Conservation (phyloP, 225 moss, liverwort and hornwort species). For the Climacium dendroides region DNA sequence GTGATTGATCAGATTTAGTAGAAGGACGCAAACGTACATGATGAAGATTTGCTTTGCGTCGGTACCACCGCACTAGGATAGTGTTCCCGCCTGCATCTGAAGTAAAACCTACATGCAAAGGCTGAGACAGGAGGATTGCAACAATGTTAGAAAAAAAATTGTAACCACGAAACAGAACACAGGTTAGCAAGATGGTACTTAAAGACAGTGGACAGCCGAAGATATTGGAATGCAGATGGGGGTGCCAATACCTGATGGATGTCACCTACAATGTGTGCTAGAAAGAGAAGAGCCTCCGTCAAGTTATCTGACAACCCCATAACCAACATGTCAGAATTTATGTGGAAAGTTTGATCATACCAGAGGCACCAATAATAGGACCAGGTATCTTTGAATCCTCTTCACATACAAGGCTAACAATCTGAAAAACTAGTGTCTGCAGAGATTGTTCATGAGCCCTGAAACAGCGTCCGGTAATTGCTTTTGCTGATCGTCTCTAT, state of each 20-base stretch:
- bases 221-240: background rate
- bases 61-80: slow-evolving; percentile 65
- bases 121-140: slow-evolving; percentile 24
- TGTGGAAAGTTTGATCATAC: background rate
- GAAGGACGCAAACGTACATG: slow-evolving; percentile 33
- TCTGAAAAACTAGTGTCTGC: background rate
- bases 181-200: background rate
- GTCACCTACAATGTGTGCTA: slow-evolving; percentile 74
- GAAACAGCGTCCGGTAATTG: background rate
- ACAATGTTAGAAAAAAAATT: background rate
- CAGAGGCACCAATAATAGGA: background rate
- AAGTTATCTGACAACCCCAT: slow-evolving; percentile 57
- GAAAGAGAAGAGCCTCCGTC: slow-evolving; percentile 76
- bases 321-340: background rate
- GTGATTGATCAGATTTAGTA: background rate
- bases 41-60: slow-evolving; percentile 65
- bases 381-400: background rate
- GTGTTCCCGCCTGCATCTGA: slow-evolving; percentile 70
- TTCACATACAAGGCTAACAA: background rate
- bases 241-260: slow-evolving; percentile 58
- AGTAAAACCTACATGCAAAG: slow-evolving; percentile 77
- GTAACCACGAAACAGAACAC: background rate
- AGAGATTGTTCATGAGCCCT: background rate
- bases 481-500: background rate
- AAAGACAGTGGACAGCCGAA: background rate